A percentile compares a stretch with the other conserved stretches of the same genome.
These are phyloP conservation scores for Fagus crenata DNA, from an alignment of 306 rosid species.

Conservation along the genomic window DNA sequence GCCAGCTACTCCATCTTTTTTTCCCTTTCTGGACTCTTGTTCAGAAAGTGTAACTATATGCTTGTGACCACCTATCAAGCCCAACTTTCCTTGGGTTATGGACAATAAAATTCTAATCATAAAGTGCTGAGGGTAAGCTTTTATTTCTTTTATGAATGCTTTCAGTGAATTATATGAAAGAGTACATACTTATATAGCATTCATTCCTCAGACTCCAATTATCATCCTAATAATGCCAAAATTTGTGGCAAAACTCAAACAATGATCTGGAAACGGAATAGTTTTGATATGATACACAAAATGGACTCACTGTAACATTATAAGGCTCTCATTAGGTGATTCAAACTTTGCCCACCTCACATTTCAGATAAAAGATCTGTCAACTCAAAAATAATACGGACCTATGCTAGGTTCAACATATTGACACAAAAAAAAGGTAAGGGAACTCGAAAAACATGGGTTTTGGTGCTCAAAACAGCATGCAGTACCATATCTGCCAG, in stretches of 20 bases:
- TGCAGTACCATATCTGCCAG: slow-evolving; percentile 3
- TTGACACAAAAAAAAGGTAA: background rate
- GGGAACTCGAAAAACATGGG: background rate
- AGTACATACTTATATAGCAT: background rate
- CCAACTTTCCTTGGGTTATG: background rate
- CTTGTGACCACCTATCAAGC: background rate
- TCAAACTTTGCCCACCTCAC: background rate
- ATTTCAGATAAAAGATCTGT: background rate
- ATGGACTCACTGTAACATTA: background rate
- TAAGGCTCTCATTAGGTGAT: background rate
- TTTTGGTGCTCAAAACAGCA: background rate
- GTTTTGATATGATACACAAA: background rate
- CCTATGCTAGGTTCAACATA: background rate
- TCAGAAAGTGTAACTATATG: background rate
- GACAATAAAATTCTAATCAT: background rate
- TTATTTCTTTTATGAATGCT: background rate
- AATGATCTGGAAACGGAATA: background rate
- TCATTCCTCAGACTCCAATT: background rate
- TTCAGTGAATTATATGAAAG: background rate
- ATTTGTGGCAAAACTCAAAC: background rate
- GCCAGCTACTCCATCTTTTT: background rate
- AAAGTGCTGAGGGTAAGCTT: background rate
- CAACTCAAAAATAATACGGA: background rate
- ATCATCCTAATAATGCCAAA: background rate
- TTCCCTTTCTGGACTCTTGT: background rate